Evolutionary conservation across 1,284 basidiomycete species (phyloP), one percentile per base, ranked within the genome.

Genomic region (Sparassis latifolia): DNA sequence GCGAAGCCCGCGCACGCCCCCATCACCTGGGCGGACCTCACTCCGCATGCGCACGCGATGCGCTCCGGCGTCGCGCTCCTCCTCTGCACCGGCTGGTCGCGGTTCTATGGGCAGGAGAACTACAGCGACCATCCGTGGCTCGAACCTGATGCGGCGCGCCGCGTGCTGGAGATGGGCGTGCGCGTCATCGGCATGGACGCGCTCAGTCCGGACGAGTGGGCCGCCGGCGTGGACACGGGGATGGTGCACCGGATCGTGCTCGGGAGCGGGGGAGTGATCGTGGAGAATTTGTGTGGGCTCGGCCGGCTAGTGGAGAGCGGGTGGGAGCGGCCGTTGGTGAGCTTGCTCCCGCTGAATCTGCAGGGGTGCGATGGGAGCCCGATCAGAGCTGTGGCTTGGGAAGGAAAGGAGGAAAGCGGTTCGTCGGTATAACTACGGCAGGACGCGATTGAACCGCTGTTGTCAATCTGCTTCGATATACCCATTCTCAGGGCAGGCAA

Each of bases 91-190:
- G 81, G 78, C 3, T 87, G 84, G 84, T 78, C 77, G 28, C 66
- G 63, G 38, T 64, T 75, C 53, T 85, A 80, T 76, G 67, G 69
- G 33, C 68, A 72, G 7, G 29, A 33, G 3, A 32, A 32, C 20
- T 59, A 68, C 7, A 61, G 57, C 27, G 88, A 76, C 20, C 84
- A 87, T 57, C 86, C 86, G 1, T 87, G 73, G 62, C 68, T 89
- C 40, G 70, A 74, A 33, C 62, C 65, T 2, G 73, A 76, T 2
- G 78, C 78, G 0, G 84, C 82, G 0, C 62, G 65, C 35, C 60
- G 68, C 42, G 68, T 88, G 20, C 49, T 79, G 6, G 68, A 66
- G 2, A 64, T 66, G 4, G 86, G 84, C 2, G 71, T 83, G 9
- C 68, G 67, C 47, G 70, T 84, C 1, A 60, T 88, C 5, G 84